These are phyloP conservation scores for Cavenderia fasciculata DNA, from an alignment of 78 protist genomes.

Conservation along the genomic window DNA sequence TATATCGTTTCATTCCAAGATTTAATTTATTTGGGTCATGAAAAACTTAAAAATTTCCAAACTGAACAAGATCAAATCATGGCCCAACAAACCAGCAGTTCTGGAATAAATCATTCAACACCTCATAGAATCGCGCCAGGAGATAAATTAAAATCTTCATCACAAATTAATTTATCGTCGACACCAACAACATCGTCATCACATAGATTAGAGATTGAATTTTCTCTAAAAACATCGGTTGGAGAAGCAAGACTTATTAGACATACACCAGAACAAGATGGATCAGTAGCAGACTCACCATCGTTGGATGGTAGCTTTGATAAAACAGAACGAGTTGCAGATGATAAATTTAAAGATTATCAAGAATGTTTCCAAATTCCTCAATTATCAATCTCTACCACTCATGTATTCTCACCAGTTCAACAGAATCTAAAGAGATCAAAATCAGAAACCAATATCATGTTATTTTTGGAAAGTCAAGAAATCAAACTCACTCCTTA, in stretches of 20 bases:
- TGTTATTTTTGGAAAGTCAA: conserved; percentile 28
- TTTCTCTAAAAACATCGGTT: conserved; percentile 24
- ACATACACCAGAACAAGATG: neutral
- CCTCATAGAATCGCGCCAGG: no score
- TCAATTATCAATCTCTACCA: conserved; percentile 37
- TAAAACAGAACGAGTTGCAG: neutral
- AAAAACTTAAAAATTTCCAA: conserved; percentile 28
- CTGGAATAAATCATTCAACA: conserved; percentile 5
- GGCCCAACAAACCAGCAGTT: conserved; percentile 6
- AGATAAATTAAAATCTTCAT: no score
- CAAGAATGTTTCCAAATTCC: conserved; percentile 78
- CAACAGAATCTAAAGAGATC: neutral
- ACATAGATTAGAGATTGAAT: conserved; percentile 64
- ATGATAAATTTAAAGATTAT: conserved; percentile 9
- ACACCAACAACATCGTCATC: neutral
- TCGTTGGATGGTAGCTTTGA: conserved; percentile 21
- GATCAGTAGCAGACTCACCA: conserved; percentile 1
- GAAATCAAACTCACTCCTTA: conserved; percentile 62
- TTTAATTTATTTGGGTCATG: conserved; percentile 50
- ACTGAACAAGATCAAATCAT: neutral
- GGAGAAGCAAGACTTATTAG: conserved; percentile 58
- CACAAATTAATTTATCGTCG: no score
- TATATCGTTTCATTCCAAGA: conserved; percentile 66
- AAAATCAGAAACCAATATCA: conserved; percentile 62
- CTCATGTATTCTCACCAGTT: conserved; percentile 30